Conservation (phyloP, 2,329 filamentous ascomycete species). For the Ilyonectria destructans region DNA sequence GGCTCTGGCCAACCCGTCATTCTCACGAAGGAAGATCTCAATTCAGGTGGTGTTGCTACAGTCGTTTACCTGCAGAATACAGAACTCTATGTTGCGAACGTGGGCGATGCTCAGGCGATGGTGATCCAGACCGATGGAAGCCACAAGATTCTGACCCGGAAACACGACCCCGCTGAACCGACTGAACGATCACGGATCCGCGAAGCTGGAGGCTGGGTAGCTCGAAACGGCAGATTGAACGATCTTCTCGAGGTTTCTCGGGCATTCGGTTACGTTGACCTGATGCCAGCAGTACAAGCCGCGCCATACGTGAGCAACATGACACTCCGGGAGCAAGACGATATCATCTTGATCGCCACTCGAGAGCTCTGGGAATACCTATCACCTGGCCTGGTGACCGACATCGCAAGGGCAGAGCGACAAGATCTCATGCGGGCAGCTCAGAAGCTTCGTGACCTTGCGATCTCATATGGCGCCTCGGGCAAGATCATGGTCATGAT, state of each 20-base stretch:
- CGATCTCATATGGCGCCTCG: constrained; percentile 94
- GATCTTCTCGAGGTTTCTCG: constrained; percentile 92
- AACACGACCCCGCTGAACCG: constrained; percentile 93
- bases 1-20: constrained; percentile 81
- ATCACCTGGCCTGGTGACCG: constrained; percentile 90
- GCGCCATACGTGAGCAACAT: constrained; percentile 87
- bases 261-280: constrained; percentile 93
- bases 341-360: constrained; percentile 93
- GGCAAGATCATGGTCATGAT: constrained; percentile 99
- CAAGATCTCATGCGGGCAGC: constrained; percentile 94
- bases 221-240: constrained; percentile 93
- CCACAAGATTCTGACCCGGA: constrained; percentile 87
- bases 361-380: constrained; percentile 97
- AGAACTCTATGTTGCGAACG: constrained; percentile 94
- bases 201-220: constrained; percentile 96
- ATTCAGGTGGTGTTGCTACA: constrained; percentile 92
- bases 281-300: constrained; percentile 94
- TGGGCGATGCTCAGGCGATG: constrained; percentile 96
- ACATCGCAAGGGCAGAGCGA: constrained; percentile 89
- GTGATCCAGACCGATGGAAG: constrained; percentile 91
- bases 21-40: constrained; percentile 90
- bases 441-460: constrained; percentile 93
- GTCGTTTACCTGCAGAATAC: constrained; percentile 91
- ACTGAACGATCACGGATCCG: constrained; percentile 90
- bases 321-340: constrained; percentile 88